Base-by-base conservation (phyloP, 2,329 filamentous ascomycete species). In the Monilinia laxa region DNA sequence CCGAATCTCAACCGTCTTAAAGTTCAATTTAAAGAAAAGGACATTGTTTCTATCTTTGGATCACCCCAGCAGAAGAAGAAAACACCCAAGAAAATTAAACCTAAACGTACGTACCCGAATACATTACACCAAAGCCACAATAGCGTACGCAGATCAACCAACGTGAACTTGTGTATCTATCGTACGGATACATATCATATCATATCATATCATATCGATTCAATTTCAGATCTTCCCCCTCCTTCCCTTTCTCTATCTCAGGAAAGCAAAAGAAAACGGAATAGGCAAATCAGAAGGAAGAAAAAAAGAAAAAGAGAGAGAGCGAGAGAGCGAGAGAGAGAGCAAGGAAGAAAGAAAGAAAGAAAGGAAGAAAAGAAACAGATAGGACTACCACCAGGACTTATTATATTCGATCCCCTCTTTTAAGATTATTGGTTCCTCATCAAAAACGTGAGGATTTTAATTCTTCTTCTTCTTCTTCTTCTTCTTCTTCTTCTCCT, bases 21-120 rank as follows among this genome's bases (percentile, higher is more conserved):
- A 49, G 47, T 7, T 47, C 45, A 47, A 47, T 47, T 47, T 47
- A 20, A 20, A 47, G 7, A 49, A 23, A 10, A 23, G 20, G n/a
- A 10, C 58, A 14, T 60, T 51, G 35, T 60, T 60, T 51, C 58
- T 51, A 60, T 60, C 58, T 60, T 60, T 60, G 58, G 45, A 60
- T 51, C 45, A 35, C 58, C 57, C 57, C 57, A 38, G 57, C 14
- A 35, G n/a, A 49, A 51, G 10, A 18, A 23, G 10, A n/a, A 49
- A n/a, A 18, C 20, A 51, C 57, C 23, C 20, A 49, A 60, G 57
- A 60, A 60, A 23, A 18, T 60, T 18, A 60, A 31, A 49, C 14
- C n/a, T 40, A 49, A 28, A 35, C 56, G 14, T 45, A 56, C 42
- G 23, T 58, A 49, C 57, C 42, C 45, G 20, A 45, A 49, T 45